phyloP scores from a whole-genome alignment of 768 basidiomycete species.

The Boletus fagicola region DNA sequence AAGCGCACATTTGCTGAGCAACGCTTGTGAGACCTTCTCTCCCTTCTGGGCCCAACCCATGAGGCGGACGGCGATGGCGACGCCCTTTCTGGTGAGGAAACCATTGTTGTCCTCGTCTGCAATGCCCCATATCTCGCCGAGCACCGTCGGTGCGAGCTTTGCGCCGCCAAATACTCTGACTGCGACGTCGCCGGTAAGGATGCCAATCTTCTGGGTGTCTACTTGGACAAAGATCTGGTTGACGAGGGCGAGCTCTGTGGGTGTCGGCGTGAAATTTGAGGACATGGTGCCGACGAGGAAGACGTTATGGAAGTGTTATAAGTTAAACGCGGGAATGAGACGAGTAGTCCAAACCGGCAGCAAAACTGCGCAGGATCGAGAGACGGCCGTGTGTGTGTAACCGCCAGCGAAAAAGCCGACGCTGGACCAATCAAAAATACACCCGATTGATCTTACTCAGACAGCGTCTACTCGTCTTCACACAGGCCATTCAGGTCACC shows the following conservation, averaged over 20 bases:
- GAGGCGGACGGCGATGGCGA: constrained; percentile 83
- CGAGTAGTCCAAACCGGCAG: not conserved
- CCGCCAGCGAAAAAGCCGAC: constrained; percentile 2
- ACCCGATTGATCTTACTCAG: not conserved
- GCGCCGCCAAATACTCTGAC: constrained; percentile 84
- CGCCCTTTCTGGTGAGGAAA: constrained; percentile 83
- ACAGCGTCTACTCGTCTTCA: not conserved
- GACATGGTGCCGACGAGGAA: constrained; percentile 34
- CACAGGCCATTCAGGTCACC: not conserved
- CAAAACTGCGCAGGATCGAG: constrained; percentile 18
- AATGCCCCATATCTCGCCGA: constrained; percentile 93
- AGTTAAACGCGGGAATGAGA: constrained; percentile 12
- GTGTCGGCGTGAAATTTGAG: constrained; percentile 44
- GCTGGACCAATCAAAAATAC: not conserved
- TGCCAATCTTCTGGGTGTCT: constrained; percentile 77
- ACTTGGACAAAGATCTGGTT: constrained; percentile 69
- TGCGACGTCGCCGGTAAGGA: constrained; percentile 88
- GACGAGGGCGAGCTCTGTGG: constrained; percentile 56
- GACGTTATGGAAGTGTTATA: constrained; percentile 16
- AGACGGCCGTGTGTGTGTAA: constrained; percentile 5
- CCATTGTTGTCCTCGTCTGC: constrained; percentile 95
- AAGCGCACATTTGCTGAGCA: constrained; percentile 69
- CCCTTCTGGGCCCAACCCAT: constrained; percentile 93
- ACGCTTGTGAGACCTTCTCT: constrained; percentile 59
- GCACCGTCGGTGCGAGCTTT: constrained; percentile 67